Percentiles rank a stretch among this genome's conserved stretches.
Evolutionary conservation across 345 rosid genomes (phyloP).

Genomic region (Stellera chamaejasme): DNA sequence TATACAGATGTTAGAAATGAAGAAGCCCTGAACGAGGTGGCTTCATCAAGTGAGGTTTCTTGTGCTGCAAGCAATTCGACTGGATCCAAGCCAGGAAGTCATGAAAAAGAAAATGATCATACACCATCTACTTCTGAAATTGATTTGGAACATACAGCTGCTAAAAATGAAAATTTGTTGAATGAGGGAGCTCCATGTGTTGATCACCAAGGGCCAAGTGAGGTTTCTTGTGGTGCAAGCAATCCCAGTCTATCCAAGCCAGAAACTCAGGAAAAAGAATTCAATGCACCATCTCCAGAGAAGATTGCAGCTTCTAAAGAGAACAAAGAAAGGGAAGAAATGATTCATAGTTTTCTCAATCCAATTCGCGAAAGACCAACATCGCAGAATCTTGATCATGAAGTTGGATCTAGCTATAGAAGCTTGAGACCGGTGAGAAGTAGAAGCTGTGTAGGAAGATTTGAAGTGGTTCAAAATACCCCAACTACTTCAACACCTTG

Average conservation of each 20-base stretch:
- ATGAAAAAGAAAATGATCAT: too few relatives aligned
- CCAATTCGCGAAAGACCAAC: conserved; percentile 31
- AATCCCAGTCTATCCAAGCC: conserved; percentile 20
- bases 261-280: conserved; percentile 15
- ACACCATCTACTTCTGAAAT: too few relatives aligned
- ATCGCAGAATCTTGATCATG: conserved; percentile 23
- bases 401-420: conserved; percentile 20
- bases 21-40: neutral
- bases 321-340: conserved; percentile 8
- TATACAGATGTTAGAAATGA: conserved; percentile 19
- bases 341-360: conserved; percentile 19
- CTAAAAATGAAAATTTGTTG: too few relatives aligned
- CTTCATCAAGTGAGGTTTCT: too few relatives aligned
- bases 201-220: conserved; percentile 33
- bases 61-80: too few relatives aligned
- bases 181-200: too few relatives aligned
- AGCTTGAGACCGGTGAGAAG: conserved; percentile 47
- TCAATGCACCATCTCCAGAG: conserved; percentile 10
- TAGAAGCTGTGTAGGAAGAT: conserved; percentile 58
- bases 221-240: conserved; percentile 14
- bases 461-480: conserved; percentile 24
- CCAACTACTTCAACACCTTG: conserved; percentile 25
- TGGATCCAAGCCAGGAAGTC: too few relatives aligned
- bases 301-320: neutral
- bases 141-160: too few relatives aligned